Conservation (phyloP, 805 yeast genomes). For the Pichia kluyveri region DNA sequence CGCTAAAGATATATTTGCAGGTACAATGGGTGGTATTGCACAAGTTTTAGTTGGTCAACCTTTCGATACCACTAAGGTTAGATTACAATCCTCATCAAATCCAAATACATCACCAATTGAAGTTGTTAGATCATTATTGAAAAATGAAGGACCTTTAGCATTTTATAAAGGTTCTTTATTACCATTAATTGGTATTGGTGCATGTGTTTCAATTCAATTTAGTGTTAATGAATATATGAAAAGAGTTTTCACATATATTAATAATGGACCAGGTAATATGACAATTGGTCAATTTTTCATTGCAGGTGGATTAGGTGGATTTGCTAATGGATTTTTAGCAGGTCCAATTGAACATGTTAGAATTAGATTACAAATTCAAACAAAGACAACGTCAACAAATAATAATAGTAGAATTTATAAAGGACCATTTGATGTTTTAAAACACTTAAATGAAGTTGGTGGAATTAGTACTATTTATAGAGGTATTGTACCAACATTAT, state of each 20-base stretch:
- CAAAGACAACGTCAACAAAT: conserved; percentile 28
- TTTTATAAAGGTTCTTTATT: conserved; percentile 92
- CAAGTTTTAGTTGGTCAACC: conserved; percentile 96
- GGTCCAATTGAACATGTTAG: conserved; percentile 94
- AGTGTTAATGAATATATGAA: conserved; percentile 94
- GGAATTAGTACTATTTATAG: conserved; percentile 54
- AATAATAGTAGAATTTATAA: conserved; percentile 24
- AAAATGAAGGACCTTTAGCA: conserved; percentile 76
- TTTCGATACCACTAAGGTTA: conserved; percentile 88
- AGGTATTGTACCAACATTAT: conserved; percentile 75
- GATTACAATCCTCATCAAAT: conserved; percentile 81
- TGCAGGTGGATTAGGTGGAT: conserved; percentile 88
- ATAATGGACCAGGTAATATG: conserved; percentile 35
- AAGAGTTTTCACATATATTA: conserved; percentile 47
- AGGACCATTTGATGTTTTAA: conserved; percentile 72
- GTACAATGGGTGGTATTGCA: conserved; percentile 92
- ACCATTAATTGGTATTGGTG: conserved; percentile 94
- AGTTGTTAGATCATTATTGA: conserved; percentile 61
- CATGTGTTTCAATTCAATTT: conserved; percentile 93
- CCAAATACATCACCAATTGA: conserved; percentile 56
- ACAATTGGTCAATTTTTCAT: conserved; percentile 59
- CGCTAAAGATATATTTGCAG: conserved; percentile 74
- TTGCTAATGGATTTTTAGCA: conserved; percentile 82
- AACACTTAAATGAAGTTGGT: conserved; percentile 41
- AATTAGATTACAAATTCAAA: conserved; percentile 87